phyloP scores from a whole-genome alignment of 1,284 basidiomycete species.

The Crucibulum cyathiforme region DNA sequence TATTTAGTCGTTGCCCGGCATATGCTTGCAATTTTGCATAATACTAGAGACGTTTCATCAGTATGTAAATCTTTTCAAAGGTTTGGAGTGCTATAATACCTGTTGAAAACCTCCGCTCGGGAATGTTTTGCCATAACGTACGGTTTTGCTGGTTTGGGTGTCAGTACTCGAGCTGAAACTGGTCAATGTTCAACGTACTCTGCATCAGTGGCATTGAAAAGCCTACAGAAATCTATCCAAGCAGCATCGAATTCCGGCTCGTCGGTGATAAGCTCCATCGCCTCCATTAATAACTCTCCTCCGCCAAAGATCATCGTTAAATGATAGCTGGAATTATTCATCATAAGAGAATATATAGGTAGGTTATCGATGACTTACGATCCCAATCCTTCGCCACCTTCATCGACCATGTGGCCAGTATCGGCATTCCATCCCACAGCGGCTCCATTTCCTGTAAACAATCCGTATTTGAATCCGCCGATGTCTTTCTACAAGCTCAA shows the following conservation, averaged over 20 bases:
- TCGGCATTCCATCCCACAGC: slow-evolving; percentile 51
- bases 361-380: slow-evolving; percentile 31
- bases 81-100: slow-evolving; percentile 17
- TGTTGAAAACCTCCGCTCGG: slow-evolving; percentile 44
- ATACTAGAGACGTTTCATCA: slow-evolving; percentile 21
- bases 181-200: slow-evolving; percentile 35
- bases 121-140: slow-evolving; percentile 44
- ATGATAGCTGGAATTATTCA: slow-evolving; percentile 34
- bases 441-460: slow-evolving; percentile 45
- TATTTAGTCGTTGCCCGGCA: slow-evolving; percentile 44
- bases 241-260: slow-evolving; percentile 48
- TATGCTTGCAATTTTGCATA: slow-evolving; percentile 52
- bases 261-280: slow-evolving; percentile 45
- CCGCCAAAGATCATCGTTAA: slow-evolving; percentile 50
- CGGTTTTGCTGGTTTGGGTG: slow-evolving; percentile 34
- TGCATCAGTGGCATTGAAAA: slow-evolving; percentile 43
- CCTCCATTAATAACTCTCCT: slow-evolving; percentile 51
- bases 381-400: slow-evolving; percentile 41
- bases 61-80: neutral
- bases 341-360: neutral
- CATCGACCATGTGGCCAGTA: slow-evolving; percentile 46
- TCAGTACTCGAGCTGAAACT: neutral
- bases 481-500: slow-evolving; percentile 38
- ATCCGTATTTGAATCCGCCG: slow-evolving; percentile 43
- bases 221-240: slow-evolving; percentile 49